Base-by-base conservation (phyloP, 176 grass and related monocot genomes). In the Phyllostachys edulis region DNA sequence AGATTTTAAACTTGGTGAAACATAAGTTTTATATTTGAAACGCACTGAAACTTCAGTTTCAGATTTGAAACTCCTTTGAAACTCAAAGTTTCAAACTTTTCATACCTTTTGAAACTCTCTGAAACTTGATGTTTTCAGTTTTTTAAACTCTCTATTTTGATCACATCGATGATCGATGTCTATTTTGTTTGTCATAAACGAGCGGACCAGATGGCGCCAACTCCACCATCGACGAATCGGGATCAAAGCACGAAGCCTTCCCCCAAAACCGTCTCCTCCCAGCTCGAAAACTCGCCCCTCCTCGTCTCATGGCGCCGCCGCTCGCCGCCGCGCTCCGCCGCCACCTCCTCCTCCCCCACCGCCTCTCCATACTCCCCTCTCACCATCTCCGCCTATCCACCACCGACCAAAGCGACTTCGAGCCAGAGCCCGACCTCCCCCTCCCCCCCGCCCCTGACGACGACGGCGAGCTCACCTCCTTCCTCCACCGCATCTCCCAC, bases 331-430 rank as follows among this genome's bases (percentile, higher is more conserved):
- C 9, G 16, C 50, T 80, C 65, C 72, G 61, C 73, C 69, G 71
- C 46, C 70, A 32, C 23, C 51, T 75, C 44, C 26, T 34, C 80
- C n/a, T 59, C 69, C 17, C 34, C 23, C n/a, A 17, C 73, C 77
- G 10, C 29, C 36, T 18, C n/a, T 12, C 20, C 62, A 40, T 78
- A 4, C 57, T 80, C 40, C 24, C 5, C 11, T 50, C 44, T 57
- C 32, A 21, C 41, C 20, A 59, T 26, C 36, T 82, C 14, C 65
- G 73, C 45, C 44, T 65, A 42, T 76, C 27, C 59, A 8, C 67
- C 5, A 42, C 67, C 69, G n/a, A 87, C 42, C 59, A 88, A 26
- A 93, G 91, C 89, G 89, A 98, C 76, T 88, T 93, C 75, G 90
- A 98, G 62, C 63, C 62, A 78, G 90, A 98, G 62, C 69, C 68